Evolutionary conservation across 148 eudicot genomes (phyloP).

Genomic region (Polygonum maritimum): DNA sequence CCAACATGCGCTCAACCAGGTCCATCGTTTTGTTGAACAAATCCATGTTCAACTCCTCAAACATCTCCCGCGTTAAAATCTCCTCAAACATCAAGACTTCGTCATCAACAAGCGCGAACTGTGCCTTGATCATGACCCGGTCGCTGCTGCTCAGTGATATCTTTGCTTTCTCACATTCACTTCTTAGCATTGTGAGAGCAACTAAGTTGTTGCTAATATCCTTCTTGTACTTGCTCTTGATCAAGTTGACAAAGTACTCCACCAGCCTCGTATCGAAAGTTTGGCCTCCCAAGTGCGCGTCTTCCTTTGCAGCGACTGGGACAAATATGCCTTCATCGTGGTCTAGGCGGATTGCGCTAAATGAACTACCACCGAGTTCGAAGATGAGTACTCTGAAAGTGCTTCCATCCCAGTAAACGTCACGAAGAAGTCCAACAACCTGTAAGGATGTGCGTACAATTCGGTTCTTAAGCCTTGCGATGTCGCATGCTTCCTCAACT

Average conservation of each 20-base stretch:
- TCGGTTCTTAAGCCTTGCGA: neutral
- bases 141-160: neutral
- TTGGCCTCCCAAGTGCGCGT: neutral
- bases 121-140: neutral
- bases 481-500: neutral
- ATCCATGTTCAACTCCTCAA: slow-evolving; percentile 8
- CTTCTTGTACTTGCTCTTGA: neutral
- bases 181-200: neutral
- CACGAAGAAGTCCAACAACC: neutral
- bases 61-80: neutral
- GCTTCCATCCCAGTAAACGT: neutral
- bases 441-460: neutral
- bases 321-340: neutral
- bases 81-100: neutral
- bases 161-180: neutral
- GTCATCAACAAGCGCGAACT: neutral
- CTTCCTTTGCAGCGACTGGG: neutral
- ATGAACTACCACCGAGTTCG: neutral
- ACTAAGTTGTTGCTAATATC: neutral
- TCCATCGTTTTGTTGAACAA: neutral
- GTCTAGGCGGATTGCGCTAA: neutral
- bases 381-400: neutral
- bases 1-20: neutral
- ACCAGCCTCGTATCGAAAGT: neutral
- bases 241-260: slow-evolving; percentile 3